Evolutionary conservation across 2,329 filamentous ascomycete genomes (phyloP).

Genomic region (Proliferodiscus dingleyae): DNA sequence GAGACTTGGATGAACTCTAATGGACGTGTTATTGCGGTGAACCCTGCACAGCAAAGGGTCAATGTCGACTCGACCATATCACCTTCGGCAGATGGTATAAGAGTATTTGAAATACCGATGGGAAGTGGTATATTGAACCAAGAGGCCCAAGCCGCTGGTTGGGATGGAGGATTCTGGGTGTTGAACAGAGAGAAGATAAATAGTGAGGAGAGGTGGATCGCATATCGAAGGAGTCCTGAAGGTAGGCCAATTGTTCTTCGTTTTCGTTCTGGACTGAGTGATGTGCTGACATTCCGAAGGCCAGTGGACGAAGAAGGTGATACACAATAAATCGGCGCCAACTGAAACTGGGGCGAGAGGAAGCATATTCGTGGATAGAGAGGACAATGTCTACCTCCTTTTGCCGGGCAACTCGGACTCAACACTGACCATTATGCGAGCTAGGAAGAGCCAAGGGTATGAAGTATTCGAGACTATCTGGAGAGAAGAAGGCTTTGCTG

Average conservation of each 20-base stretch:
- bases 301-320: slow-evolving; percentile 15
- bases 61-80: slow-evolving; percentile 11
- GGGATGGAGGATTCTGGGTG: slow-evolving; percentile 21
- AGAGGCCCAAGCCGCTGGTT: slow-evolving; percentile 22
- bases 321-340: slow-evolving; percentile 12
- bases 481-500: slow-evolving; percentile 22
- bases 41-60: background rate
- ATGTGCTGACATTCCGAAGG: slow-evolving; percentile 7
- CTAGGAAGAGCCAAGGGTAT: slow-evolving; percentile 3
- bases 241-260: too few species aligned
- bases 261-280: too few species aligned
- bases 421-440: slow-evolving; percentile 20
- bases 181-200: slow-evolving; percentile 19
- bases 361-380: slow-evolving; percentile 18
- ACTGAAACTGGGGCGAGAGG: slow-evolving; percentile 22
- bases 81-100: slow-evolving; percentile 12
- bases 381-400: slow-evolving; percentile 9
- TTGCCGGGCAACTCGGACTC: slow-evolving; percentile 23
- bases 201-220: slow-evolving; percentile 19
- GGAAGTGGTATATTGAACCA: slow-evolving; percentile 25
- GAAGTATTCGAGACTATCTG: slow-evolving; percentile 14
- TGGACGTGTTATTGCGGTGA: slow-evolving; percentile 14
- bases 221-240: slow-evolving; percentile 16
- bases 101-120: slow-evolving; percentile 24
- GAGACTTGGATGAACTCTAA: slow-evolving; percentile 20